Conservation (phyloP, 2,329 filamentous ascomycete genomes). For the Colletotrichum graminicola region DNA sequence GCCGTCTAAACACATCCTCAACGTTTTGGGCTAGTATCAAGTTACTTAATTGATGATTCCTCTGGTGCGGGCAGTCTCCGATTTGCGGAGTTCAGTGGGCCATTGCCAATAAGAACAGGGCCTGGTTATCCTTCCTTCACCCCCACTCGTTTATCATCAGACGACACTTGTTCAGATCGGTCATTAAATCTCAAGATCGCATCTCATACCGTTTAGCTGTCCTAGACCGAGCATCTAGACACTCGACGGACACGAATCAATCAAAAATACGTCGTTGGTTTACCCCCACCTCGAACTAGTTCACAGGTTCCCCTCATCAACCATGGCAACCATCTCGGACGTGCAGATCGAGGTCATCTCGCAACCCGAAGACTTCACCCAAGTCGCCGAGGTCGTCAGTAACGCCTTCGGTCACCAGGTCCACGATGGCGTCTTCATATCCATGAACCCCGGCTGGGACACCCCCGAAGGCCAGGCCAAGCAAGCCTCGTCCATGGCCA, state of each 20-base stretch:
- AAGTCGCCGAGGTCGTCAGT: conserved; percentile 45
- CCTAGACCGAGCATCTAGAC: not conserved
- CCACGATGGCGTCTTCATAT: conserved; percentile 63
- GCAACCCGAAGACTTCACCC: conserved; percentile 47
- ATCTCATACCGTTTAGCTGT: not conserved
- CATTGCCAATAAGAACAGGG: not conserved
- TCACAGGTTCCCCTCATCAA: conserved; percentile 10
- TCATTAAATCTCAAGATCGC: not conserved
- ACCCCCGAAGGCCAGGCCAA: conserved; percentile 57
- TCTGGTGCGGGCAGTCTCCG: not conserved
- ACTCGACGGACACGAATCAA: not conserved
- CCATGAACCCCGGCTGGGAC: conserved; percentile 68
- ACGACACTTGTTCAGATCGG: not conserved
- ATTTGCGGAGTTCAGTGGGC: conserved; percentile 32
- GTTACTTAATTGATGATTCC: not conserved
- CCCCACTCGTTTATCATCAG: too few species aligned
- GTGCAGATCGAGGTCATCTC: conserved; percentile 47
- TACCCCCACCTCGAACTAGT: not conserved
- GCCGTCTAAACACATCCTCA: not conserved
- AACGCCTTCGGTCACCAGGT: conserved; percentile 63
- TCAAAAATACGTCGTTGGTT: not conserved
- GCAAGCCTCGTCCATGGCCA: conserved; percentile 53
- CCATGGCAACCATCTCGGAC: conserved; percentile 25
- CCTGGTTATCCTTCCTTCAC: not conserved
- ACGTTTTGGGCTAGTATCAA: not conserved